Percentiles rank a stretch among this genome's conserved stretches.
Evolutionary conservation across 805 yeast species (phyloP).

Genomic region (Spathaspora sp.): DNA sequence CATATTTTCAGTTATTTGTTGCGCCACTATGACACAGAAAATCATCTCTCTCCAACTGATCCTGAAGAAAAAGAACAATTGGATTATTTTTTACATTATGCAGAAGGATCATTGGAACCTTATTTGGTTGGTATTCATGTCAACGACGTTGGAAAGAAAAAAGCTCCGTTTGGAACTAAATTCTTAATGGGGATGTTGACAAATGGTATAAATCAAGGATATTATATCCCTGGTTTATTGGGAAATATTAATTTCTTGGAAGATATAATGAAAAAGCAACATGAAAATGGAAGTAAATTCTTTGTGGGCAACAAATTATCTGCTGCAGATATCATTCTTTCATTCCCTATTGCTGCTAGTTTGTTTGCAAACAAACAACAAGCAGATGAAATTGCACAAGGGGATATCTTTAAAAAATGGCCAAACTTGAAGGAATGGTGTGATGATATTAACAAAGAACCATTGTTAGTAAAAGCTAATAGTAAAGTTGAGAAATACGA

Average conservation of each 20-base stretch:
- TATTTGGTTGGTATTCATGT: slow-evolving; percentile 34
- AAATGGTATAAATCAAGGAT: slow-evolving; percentile 19
- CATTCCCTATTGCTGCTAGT: slow-evolving; percentile 31
- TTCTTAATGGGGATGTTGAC: slow-evolving; percentile 19
- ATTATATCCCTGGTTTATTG: slow-evolving; percentile 21
- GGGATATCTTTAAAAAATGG: slow-evolving; percentile 9
- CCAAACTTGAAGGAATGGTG: slow-evolving; percentile 25
- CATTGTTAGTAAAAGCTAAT: slow-evolving; percentile 14
- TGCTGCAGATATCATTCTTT: slow-evolving; percentile 35
- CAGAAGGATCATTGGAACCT: slow-evolving; percentile 64
- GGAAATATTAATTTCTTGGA: slow-evolving; percentile 28
- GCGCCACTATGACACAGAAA: slow-evolving; percentile 42
- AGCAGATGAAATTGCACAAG: slow-evolving; percentile 5
- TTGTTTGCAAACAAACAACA: slow-evolving; percentile 21
- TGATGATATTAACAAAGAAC: slow-evolving; percentile 10
- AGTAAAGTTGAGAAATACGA: slow-evolving; percentile 6
- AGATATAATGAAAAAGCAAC: slow-evolving; percentile 20
- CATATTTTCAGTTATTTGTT: slow-evolving; percentile 52
- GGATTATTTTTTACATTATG: slow-evolving; percentile 50
- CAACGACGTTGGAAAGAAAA: slow-evolving; percentile 18
- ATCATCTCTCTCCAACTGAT: slow-evolving; percentile 33
- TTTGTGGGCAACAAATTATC: slow-evolving; percentile 34
- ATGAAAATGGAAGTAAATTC: slow-evolving; percentile 22
- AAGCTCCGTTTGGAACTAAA: slow-evolving; percentile 24
- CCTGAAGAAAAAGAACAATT: slow-evolving; percentile 40